A percentile compares a stretch with the other conserved stretches of the same genome.
Conservation (phyloP, 305 asterid species). For the Fraxinus baroniana region DNA sequence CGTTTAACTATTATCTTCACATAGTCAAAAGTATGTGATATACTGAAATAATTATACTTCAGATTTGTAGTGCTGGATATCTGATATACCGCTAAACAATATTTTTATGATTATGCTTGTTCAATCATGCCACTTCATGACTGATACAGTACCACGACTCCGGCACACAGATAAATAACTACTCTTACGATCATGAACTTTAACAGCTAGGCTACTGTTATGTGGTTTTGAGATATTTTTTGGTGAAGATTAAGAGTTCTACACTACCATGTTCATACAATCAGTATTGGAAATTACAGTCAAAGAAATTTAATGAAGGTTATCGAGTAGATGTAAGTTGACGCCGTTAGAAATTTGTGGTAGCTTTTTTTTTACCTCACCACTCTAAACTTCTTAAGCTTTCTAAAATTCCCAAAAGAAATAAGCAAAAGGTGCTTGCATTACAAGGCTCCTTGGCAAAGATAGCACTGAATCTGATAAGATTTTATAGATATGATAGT, state of each 20-base stretch:
- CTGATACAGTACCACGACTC: background rate
- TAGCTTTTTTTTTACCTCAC: background rate
- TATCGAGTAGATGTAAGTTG: background rate
- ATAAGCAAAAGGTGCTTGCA: background rate
- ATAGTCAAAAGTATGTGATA: background rate
- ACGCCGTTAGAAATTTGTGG: background rate
- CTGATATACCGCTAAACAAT: background rate
- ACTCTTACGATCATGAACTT: background rate
- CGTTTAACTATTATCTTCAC: background rate
- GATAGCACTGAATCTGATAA: background rate
- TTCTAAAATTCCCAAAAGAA: too few species aligned
- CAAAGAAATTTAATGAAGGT: background rate
- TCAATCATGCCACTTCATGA: conserved; percentile 10
- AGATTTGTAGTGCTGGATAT: background rate
- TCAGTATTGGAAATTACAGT: background rate
- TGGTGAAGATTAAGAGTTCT: background rate
- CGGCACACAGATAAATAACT: background rate
- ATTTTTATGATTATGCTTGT: background rate
- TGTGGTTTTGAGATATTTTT: background rate
- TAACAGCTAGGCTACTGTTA: background rate
- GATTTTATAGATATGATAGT: background rate
- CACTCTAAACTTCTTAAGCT: background rate
- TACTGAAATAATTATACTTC: background rate
- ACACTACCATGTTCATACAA: background rate
- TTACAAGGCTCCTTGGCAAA: background rate